Evolutionary conservation across 2,329 filamentous ascomycete species (phyloP).

Genomic region (Phyllosticta paracitricarpa): DNA sequence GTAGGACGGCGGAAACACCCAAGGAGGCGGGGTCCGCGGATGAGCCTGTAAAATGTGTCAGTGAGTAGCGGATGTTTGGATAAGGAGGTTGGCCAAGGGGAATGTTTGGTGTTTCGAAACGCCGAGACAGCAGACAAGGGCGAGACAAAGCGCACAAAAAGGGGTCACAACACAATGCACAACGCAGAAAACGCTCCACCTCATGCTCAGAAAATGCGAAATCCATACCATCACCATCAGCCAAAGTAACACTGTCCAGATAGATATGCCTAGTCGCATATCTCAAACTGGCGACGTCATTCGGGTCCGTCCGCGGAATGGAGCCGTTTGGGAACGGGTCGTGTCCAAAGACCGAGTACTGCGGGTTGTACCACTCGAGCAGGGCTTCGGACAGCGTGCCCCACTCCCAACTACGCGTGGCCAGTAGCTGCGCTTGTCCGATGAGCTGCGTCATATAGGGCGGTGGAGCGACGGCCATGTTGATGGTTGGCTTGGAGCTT

Average conservation of each 20-base stretch:
- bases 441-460: constrained; percentile 15
- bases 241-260: constrained; percentile 20
- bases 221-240: constrained; percentile 24
- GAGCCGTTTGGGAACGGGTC: constrained; percentile 26
- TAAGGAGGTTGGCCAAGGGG: neutral
- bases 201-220: neutral
- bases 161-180: neutral
- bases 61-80: neutral
- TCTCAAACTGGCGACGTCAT: constrained; percentile 20
- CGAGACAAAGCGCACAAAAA: neutral
- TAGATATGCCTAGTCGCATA: constrained; percentile 28
- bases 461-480: neutral
- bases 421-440: constrained; percentile 20
- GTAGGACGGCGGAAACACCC: constrained; percentile 35
- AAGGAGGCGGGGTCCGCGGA: constrained; percentile 37
- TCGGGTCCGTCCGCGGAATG: constrained; percentile 14
- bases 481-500: constrained; percentile 21
- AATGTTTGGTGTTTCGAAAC: neutral
- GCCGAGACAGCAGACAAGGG: neutral
- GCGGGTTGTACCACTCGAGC: constrained; percentile 28
- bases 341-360: constrained; percentile 27
- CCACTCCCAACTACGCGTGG: constrained; percentile 34
- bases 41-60: constrained; percentile 14
- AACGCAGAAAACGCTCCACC: neutral
- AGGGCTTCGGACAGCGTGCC: constrained; percentile 33